These are phyloP conservation scores for Prunus padus DNA, from an alignment of 306 rosid genomes.

Conservation along the genomic window DNA sequence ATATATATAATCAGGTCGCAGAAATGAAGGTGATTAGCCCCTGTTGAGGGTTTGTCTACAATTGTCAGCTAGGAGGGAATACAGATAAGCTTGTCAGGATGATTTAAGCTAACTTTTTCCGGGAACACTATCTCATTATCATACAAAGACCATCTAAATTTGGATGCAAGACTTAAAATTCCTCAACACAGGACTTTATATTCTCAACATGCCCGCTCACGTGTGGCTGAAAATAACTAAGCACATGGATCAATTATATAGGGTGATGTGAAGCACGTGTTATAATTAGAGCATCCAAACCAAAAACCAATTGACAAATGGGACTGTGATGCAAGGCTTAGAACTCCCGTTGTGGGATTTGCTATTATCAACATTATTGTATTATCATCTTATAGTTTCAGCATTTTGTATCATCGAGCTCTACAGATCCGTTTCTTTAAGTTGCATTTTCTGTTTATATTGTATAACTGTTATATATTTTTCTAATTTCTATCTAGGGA, in stretches of 20 bases:
- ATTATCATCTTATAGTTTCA: background rate
- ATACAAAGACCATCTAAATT: background rate
- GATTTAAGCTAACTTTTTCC: background rate
- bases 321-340: background rate
- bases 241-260: background rate
- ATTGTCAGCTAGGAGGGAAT: background rate
- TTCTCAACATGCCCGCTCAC: background rate
- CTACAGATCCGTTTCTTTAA: background rate
- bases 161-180: background rate
- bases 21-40: background rate
- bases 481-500: constrained; percentile 39
- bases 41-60: background rate
- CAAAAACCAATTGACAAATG: background rate
- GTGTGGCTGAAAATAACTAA: background rate
- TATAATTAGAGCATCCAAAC: background rate
- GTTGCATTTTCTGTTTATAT: background rate
- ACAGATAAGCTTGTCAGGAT: background rate
- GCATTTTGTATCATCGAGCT: background rate
- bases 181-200: background rate
- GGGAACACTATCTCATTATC: background rate
- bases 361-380: background rate
- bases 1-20: background rate
- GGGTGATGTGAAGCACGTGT: background rate
- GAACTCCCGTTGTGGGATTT: background rate
- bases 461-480: constrained; percentile 5